phyloP scores from a whole-genome alignment of 2,329 filamentous ascomycete species.

The Atkinsonella hypoxylon region DNA sequence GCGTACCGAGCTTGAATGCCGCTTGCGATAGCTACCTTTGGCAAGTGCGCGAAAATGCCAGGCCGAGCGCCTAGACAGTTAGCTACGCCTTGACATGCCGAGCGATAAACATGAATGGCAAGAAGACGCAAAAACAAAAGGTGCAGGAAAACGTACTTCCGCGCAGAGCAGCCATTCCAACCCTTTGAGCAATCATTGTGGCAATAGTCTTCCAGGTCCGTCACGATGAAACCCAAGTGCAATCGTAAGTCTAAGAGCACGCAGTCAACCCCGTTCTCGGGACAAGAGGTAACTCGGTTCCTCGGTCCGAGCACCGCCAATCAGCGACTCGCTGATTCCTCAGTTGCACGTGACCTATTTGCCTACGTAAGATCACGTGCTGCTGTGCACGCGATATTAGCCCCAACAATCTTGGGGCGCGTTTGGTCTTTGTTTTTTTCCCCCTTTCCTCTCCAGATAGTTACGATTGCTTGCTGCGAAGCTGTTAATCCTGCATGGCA shows the following conservation, averaged over 20 bases:
- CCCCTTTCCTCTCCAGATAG: conserved; percentile 36
- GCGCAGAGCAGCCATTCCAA: conserved; percentile 46
- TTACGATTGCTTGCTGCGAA: conserved; percentile 31
- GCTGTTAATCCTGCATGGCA: conserved; percentile 17
- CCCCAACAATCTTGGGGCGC: background rate
- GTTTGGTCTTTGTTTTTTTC: conserved; percentile 16
- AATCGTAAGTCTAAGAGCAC: background rate
- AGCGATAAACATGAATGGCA: background rate
- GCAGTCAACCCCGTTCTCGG: background rate
- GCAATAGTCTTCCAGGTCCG: conserved; percentile 3
- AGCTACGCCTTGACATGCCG: background rate
- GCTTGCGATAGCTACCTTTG: conserved; percentile 30
- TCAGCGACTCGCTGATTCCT: conserved; percentile 24
- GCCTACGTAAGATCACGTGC: conserved; percentile 13
- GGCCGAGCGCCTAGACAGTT: conserved; percentile 26
- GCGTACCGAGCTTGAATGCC: conserved; percentile 36
- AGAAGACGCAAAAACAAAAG: too few relatives aligned
- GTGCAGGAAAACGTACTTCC: conserved; percentile 32
- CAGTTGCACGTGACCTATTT: conserved; percentile 21
- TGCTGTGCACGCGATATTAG: background rate
- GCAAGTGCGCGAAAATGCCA: conserved; percentile 30
- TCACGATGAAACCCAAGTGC: background rate
- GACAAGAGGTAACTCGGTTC: conserved; percentile 21
- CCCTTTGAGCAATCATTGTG: conserved; percentile 44
- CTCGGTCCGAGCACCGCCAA: conserved; percentile 33